Evolutionary conservation across 2,329 filamentous ascomycete genomes (phyloP).

Genomic region (Aspergillus neotritici): DNA sequence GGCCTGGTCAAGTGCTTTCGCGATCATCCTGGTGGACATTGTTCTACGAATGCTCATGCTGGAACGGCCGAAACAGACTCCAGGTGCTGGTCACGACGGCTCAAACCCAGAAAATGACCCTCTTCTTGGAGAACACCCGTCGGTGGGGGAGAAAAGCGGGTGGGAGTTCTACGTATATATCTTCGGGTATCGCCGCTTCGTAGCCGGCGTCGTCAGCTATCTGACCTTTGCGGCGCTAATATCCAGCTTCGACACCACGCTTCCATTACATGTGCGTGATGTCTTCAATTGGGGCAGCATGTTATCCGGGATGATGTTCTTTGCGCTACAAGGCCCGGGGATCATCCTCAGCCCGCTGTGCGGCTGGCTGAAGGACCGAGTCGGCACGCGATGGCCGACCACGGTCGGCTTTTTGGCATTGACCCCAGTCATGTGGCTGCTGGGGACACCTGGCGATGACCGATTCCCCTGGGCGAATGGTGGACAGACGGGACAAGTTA

Average conservation of each 20-base stretch:
- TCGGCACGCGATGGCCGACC: constrained; percentile 21
- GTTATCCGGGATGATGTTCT: constrained; percentile 52
- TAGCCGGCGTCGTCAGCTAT: constrained; percentile 39
- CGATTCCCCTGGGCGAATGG: constrained; percentile 21
- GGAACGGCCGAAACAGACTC: constrained; percentile 4
- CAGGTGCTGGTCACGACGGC: not conserved
- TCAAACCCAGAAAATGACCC: constrained; percentile 7
- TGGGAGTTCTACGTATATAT: constrained; percentile 32
- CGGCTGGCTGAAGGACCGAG: constrained; percentile 39
- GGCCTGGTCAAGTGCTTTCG: constrained; percentile 26
- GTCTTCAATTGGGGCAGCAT: constrained; percentile 52
- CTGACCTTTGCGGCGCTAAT: constrained; percentile 47
- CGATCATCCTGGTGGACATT: constrained; percentile 23
- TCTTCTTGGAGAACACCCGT: not conserved
- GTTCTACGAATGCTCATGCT: constrained; percentile 22
- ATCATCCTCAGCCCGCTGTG: constrained; percentile 55
- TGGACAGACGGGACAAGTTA: constrained; percentile 13
- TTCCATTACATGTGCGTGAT: constrained; percentile 51
- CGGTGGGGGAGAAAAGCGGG: constrained; percentile 2
- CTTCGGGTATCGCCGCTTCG: constrained; percentile 38
- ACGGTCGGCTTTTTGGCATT: constrained; percentile 21
- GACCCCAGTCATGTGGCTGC: constrained; percentile 22
- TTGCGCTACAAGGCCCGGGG: constrained; percentile 52
- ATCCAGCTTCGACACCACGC: constrained; percentile 51
- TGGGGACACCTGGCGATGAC: constrained; percentile 24